Percentiles rank a stretch among this genome's conserved stretches.
These are phyloP conservation scores for Leccinellum albellum DNA, from an alignment of 768 basidiomycete species.

Conservation along the genomic window DNA sequence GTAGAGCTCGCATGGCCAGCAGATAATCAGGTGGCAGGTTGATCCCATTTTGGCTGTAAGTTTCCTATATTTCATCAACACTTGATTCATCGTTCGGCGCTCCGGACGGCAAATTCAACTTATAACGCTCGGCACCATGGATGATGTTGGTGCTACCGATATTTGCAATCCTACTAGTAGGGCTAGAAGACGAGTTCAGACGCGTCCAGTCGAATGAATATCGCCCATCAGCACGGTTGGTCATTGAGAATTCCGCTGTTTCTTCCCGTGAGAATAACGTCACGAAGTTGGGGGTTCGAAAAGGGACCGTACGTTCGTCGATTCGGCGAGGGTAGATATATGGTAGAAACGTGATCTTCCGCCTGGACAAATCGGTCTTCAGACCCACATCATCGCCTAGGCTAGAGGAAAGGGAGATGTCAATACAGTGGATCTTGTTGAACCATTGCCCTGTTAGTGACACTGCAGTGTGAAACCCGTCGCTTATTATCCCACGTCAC, in stretches of 20 bases:
- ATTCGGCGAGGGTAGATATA: background rate
- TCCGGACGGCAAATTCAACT: background rate
- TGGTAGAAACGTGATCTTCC: background rate
- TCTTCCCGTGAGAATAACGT: background rate
- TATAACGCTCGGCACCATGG: background rate
- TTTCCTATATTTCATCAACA: background rate
- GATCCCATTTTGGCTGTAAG: no score
- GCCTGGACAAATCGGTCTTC: background rate
- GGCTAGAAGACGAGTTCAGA: no score
- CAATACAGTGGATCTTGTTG: background rate
- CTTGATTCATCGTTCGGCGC: background rate
- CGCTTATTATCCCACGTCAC: slow-evolving; percentile 18
- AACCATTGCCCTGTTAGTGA: background rate
- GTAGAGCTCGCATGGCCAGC: background rate
- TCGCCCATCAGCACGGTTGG: background rate
- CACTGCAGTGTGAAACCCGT: background rate
- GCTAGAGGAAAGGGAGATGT: background rate
- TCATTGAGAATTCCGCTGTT: background rate
- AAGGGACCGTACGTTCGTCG: background rate
- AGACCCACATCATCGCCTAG: background rate
- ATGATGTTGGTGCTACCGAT: no score
- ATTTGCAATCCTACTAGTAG: background rate
- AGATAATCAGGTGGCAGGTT: background rate
- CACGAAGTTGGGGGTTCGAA: background rate
- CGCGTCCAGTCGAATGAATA: background rate